Evolutionary conservation across 768 basidiomycete genomes (phyloP), one percentile per base, ranked within the genome.

Genomic region (Pulveroboletus frians): DNA sequence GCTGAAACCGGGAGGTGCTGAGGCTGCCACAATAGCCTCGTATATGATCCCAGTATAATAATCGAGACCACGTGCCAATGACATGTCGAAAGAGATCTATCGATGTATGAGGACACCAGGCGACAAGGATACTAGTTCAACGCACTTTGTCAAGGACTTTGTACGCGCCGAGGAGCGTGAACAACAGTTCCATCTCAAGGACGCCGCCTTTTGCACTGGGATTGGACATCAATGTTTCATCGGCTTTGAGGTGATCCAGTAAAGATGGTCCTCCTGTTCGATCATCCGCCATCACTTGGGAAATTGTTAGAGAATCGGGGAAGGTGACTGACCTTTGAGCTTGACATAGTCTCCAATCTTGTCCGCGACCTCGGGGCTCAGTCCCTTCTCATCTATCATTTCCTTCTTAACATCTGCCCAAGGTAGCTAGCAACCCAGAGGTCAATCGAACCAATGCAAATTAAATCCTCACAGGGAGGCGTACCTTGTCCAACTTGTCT

Each of bases 11-110:
- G 95, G 94, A 2, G 95, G 93, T 0, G 94, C 94, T 9, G 94
- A 97, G 1, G 85, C 90, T 62, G 91, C 92, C 35, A 92, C 89
- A 53, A 89, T 80, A 37, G 92, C 96, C 70, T 99, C 95, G 70
- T 95, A 98, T 65, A 98, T 98, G 60, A 99, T 85, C 15, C 96
- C 96, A 2, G 95, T 99, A 70, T 99, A 98, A 70, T 99, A 98
- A 68, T 98, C 96, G 18, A 98, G 78, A 34, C 95, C 95, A 29
- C 95, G 86, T n/a, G 95, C 95, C 13, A 99, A 81, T 2, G 93
- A 96, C 55, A 98, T 79, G 68, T 99, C 95, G 63, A 99, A 97
- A 3, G 91, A 94, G 60, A 99, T 79, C 89, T 93, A 55, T 45
- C 9, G 3, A 40, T 26, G 1, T 21, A 29, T 54, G n/a, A 49